A percentile compares a stretch with the other conserved stretches of the same genome.
Evolutionary conservation across 2,329 filamentous ascomycete genomes (phyloP).

Genomic region (Calonectria multiphialidica): DNA sequence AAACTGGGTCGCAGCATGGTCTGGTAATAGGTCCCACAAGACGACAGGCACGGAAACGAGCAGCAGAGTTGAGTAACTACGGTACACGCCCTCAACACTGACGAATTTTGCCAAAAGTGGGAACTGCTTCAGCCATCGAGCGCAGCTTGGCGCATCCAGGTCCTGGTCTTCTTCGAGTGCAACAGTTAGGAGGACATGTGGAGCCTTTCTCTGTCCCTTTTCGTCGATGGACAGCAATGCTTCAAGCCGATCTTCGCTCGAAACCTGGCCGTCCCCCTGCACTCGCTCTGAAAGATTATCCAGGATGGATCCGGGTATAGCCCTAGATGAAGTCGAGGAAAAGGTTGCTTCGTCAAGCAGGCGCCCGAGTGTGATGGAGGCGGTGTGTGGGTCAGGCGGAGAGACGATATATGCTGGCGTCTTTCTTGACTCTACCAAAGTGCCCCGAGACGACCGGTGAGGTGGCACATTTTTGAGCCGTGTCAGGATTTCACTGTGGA

Average conservation of each 20-base stretch:
- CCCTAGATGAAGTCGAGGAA: slow-evolving; percentile 37
- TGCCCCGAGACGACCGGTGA: slow-evolving; percentile 36
- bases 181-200: slow-evolving; percentile 42
- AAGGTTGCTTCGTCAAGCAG: slow-evolving; percentile 34
- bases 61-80: slow-evolving; percentile 41
- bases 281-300: slow-evolving; percentile 38
- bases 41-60: slow-evolving; percentile 43
- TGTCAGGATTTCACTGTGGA: slow-evolving; percentile 42
- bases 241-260: slow-evolving; percentile 40
- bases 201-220: slow-evolving; percentile 38
- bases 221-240: slow-evolving; percentile 33
- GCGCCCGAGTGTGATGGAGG: slow-evolving; percentile 40
- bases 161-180: slow-evolving; percentile 42
- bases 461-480: slow-evolving; percentile 42
- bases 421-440: slow-evolving; percentile 40
- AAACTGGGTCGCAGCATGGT: slow-evolving; percentile 43
- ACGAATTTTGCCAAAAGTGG: slow-evolving; percentile 42
- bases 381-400: slow-evolving; percentile 39
- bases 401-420: slow-evolving; percentile 43
- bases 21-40: slow-evolving; percentile 40
- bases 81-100: slow-evolving; percentile 40
- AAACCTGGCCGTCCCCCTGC: slow-evolving; percentile 34
- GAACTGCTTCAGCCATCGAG: slow-evolving; percentile 44
- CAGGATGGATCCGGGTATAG: slow-evolving; percentile 32
- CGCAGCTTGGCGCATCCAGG: slow-evolving; percentile 40